phyloP scores from a whole-genome alignment of 371 early-diverging fungal genomes.

The Mycotypha africana region DNA sequence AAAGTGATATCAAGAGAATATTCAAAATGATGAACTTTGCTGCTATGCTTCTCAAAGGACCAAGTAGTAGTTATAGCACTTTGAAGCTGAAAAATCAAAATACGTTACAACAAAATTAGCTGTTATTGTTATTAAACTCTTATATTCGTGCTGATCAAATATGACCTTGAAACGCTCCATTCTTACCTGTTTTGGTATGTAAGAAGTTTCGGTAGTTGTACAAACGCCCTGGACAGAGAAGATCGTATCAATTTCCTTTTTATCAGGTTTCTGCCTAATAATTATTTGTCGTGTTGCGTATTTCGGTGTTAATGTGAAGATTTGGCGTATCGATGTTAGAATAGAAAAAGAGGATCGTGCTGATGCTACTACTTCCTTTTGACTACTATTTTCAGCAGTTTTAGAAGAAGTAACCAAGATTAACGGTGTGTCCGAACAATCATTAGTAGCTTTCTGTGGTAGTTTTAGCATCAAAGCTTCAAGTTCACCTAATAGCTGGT shows the following conservation, averaged over 20 bases:
- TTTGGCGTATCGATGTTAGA: background rate
- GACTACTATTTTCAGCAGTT: too few species aligned
- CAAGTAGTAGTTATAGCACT: background rate
- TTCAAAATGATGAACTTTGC: background rate
- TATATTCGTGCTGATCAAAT: too few species aligned
- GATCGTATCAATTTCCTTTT: slow-evolving; percentile 7
- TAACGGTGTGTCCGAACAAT: slow-evolving; percentile 3
- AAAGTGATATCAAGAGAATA: slow-evolving; percentile 4
- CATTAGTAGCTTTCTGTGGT: slow-evolving; percentile 5
- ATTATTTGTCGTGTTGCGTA: slow-evolving; percentile 1
- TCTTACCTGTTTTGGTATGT: slow-evolving; percentile 9
- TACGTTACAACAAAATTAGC: background rate
- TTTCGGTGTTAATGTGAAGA: background rate
- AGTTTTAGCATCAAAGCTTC: too few species aligned
- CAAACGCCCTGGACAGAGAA: slow-evolving; percentile 12
- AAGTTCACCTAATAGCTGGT: too few species aligned
- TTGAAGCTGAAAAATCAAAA: background rate
- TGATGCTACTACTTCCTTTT: too few species aligned
- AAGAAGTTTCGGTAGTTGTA: slow-evolving; percentile 8
- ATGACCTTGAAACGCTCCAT: too few species aligned
- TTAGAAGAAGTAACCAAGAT: background rate
- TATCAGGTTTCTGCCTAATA: slow-evolving; percentile 6
- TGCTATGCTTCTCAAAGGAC: background rate
- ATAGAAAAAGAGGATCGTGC: too few species aligned
- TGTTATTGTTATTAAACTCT: background rate